Evolutionary conservation across 164 flowering plant species (phyloP), one percentile per base, ranked within the genome.

Genomic region (Berberis thunbergii): DNA sequence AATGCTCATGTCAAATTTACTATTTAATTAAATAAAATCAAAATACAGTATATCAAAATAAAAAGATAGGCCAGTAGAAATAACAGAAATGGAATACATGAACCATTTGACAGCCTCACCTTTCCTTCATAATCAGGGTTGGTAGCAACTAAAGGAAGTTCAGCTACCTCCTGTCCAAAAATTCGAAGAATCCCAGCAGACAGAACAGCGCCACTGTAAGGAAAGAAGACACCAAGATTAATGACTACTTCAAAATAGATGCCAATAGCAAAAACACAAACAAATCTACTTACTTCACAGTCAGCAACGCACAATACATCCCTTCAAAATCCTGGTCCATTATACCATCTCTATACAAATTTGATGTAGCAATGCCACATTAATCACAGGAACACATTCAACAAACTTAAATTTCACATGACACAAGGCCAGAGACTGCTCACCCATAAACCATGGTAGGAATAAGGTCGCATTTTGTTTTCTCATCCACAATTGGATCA

Each of bases 71-170:
- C 54, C n/a, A 7, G 8, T 4, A 46, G 8, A 46, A 11, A 52
- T 52, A 1, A 52, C n/a, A 7, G 11, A 7, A 1, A 7, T 3
- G 1, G 10, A 4, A 1, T 6, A 48, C 10, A 48, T 6, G 9
- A 11, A 48, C 50, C 7, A 11, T 48, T 11, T 9, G 26, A 26
- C 12, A n/a, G 44, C 58, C 79, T 81, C 67, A 87, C 99, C 96
- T 81, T 83, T 62, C 93, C 90, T 64, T 84, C 95, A 67, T 77
- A 70, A 63, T 75, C 82, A 38, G 49, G 75, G 41, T 78, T 79
- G 12, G 99, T 94, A 12, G 97, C 97, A 72, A 86, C 97, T 54
- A 94, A 70, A 41, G 99, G 99, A 48, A 94, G 83, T 67, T 94
- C 97, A 13, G 96, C 97, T 41, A 86, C 67, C 59, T 86, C 96